Conservation (phyloP, 106 monocot species). For the Apostasia ramifera region DNA sequence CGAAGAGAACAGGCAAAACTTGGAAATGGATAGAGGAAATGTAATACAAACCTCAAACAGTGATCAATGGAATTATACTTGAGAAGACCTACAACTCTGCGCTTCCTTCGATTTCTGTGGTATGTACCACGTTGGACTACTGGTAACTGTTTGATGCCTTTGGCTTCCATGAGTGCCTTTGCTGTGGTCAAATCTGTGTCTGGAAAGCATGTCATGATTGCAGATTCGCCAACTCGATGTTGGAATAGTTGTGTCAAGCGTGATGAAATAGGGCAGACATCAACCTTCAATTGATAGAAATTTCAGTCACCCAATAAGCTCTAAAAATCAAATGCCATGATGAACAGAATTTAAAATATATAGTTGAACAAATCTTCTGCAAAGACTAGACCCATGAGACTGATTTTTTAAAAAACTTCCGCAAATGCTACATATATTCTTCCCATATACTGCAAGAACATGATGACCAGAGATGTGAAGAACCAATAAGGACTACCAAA, state of each 20-base stretch:
- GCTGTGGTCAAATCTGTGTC: constrained; percentile 90
- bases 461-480: no score
- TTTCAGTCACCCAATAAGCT: no score
- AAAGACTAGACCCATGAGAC: no score
- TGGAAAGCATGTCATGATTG: constrained; percentile 82
- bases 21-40: no score
- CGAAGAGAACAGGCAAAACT: no score
- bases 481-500: no score
- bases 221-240: constrained; percentile 59
- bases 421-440: no score
- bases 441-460: no score
- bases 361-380: no score
- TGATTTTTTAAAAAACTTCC: no score
- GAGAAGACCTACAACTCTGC: constrained; percentile 68
- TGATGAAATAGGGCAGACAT: constrained; percentile 46
- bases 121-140: constrained; percentile 71
- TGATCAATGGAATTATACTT: constrained; percentile 66
- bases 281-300: constrained; percentile 30
- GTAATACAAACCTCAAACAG: constrained; percentile 59
- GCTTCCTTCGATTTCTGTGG: constrained; percentile 47
- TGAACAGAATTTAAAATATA: no score
- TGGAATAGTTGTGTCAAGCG: constrained; percentile 66
- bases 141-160: constrained; percentile 89
- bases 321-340: no score
- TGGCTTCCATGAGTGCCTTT: constrained; percentile 95